Evolutionary conservation across 2,329 filamentous ascomycete genomes (phyloP).

Genomic region (Xylariaceae sp.): DNA sequence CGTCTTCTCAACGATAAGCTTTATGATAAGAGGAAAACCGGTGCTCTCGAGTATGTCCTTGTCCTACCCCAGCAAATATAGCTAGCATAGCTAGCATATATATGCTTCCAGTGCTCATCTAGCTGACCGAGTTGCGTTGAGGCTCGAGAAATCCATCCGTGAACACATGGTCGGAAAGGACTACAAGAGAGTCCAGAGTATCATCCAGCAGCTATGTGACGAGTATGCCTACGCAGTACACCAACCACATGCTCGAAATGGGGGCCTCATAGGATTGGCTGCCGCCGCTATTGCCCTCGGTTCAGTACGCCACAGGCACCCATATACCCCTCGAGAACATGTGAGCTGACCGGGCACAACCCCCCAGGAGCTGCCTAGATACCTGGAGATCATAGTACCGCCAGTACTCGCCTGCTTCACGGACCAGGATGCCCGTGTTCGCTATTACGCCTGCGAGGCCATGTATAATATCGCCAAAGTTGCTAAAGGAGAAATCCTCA

Average conservation of each 20-base stretch:
- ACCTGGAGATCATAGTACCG: constrained; percentile 91
- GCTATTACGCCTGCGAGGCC: constrained; percentile 98
- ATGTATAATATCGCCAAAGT: constrained; percentile 99
- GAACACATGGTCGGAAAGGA: constrained; percentile 80
- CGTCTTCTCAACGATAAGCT: constrained; percentile 96
- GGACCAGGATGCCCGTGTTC: constrained; percentile 94
- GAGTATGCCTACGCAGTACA: constrained; percentile 98
- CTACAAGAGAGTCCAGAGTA: constrained; percentile 79
- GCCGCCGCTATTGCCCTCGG: constrained; percentile 95
- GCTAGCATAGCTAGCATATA: too few relatives aligned
- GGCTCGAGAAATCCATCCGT: constrained; percentile 88
- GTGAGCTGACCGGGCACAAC: constrained; percentile 29
- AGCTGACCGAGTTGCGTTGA: constrained; percentile 47
- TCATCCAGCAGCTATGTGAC: constrained; percentile 95
- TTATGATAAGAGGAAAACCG: constrained; percentile 97
- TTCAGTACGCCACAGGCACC: constrained; percentile 65
- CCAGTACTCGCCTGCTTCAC: constrained; percentile 97
- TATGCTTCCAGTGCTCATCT: neutral
- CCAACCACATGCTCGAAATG: constrained; percentile 94
- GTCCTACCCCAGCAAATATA: too few relatives aligned
- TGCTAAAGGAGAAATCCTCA: constrained; percentile 93
- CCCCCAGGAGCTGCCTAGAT: constrained; percentile 82
- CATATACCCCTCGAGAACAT: constrained; percentile 2
- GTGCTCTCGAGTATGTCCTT: constrained; percentile 92
- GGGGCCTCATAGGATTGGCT: constrained; percentile 92